Evolutionary conservation across 23 red algal genomes (phyloP), one percentile per base, ranked within the genome.

Genomic region (Gracilaria vermiculophylla): DNA sequence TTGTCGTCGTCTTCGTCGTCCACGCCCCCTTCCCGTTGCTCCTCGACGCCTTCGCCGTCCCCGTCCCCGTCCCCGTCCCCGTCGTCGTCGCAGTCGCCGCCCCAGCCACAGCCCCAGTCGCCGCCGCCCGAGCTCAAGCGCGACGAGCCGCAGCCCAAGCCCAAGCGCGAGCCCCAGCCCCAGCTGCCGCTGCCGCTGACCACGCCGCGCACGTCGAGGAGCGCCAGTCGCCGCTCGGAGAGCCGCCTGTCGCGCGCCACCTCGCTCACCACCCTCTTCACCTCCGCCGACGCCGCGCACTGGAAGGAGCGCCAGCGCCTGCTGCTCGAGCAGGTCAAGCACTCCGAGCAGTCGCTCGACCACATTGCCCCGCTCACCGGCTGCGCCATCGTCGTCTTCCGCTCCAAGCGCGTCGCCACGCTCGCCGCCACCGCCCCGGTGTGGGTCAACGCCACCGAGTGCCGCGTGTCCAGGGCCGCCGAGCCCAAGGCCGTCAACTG

Each of bases 351-450:
- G 9, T n/a, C 60, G 3, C 40, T 75, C 1, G 88, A 79, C 37
- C 67, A 72, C 4, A 81, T 34, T 37, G 88, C 88, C 1, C 88
- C 88, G 21, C 19, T 82, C 80, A 93, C 90, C 14, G 32, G 69
- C 36, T 69, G 62, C 70, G 90, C 81, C 31, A 67, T 93, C 69
- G 67, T 93, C 53, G 71, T 93, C 32, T 93, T 93, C 52, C 64
- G 72, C 35, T 72, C 77, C 19, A 83, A 78, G 23, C 66, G 44
- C 47, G 62, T 53, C 48, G 90, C 90, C 23, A 78, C 90, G 13
- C 44, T 60, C 3, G 90, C 90, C 14, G 90, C 69, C 33, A 72
- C 78, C 12, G 73, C 80, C 16, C 78, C 78, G 2, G 50, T 93
- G 3, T 64, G 64, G 62, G 27, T 66, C 25, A 69, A 45, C 13